Evolutionary conservation across 179 eudicot genomes (phyloP), one percentile per base, ranked within the genome.

Genomic region (Camellia oleifera): DNA sequence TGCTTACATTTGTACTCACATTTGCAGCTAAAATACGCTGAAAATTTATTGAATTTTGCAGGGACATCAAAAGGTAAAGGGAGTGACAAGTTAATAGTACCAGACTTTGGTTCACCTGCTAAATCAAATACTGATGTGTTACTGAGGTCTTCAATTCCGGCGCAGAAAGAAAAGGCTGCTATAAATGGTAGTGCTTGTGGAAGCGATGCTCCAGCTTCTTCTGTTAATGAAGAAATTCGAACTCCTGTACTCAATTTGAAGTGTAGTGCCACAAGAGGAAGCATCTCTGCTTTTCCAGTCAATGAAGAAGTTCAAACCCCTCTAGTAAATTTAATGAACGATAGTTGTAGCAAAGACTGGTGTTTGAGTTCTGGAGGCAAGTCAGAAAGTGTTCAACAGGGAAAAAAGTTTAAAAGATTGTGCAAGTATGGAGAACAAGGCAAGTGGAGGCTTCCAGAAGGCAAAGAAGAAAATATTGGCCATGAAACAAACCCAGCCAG

Each of bases 271-370:
- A 46, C 79, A 17, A 57, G 42, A 17, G 75, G 70, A 65, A 79
- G 73, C 75, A 45, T 69, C 42, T 76, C 81, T 69, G 80, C 82
- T 70, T 73, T 84, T 70, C 82, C 80, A 44, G 57, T 82, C 45
- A 48, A 73, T 65, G 83, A 82, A 69, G 88, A 82, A 81, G 23
- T 78, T 40, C 85, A 82, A 78, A 84, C 91, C 77, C 95, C 94
- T 79, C 64, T 88, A 79, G 84, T 42, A 80, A 87, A 89, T 82
- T 77, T 82, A 56, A 86, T 86, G 3, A 89, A 85, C 68, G 79
- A 82, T 76, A 89, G 89, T 84, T 84, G 88, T 77, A 90, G 97
- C 76, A 84, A 86, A 78, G 96, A 94, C 69, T 94, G 99, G 98
- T 76, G 60, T 58, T 77, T 88, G 78, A 86, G 84, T 85, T 90